A percentile compares a stretch with the other conserved stretches of the same genome.
Conservation (phyloP, 2,329 filamentous ascomycete genomes). For the Ophiostoma populinum region DNA sequence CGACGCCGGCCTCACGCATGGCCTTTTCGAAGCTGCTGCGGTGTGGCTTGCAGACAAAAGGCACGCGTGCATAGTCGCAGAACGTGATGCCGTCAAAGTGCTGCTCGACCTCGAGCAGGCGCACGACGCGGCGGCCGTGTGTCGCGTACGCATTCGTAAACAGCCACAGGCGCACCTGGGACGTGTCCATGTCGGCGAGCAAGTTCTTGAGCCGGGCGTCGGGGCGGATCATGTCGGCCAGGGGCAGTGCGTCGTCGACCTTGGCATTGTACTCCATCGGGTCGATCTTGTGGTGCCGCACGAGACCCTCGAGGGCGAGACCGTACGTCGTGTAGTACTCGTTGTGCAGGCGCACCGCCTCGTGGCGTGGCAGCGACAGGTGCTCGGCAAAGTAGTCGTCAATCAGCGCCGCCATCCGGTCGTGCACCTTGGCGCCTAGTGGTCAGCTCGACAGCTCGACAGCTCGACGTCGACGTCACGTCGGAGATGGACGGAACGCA, state of each 20-base stretch:
- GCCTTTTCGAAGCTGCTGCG: slow-evolving; percentile 73
- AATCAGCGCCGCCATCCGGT: slow-evolving; percentile 77
- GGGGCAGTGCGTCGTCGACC: slow-evolving; percentile 84
- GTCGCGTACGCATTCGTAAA: slow-evolving; percentile 93
- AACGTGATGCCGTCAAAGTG: slow-evolving; percentile 89
- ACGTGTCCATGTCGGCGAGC: slow-evolving; percentile 65
- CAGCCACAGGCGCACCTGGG: slow-evolving; percentile 78
- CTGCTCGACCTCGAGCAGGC: slow-evolving; percentile 65
- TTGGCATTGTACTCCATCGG: slow-evolving; percentile 85
- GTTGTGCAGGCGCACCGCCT: slow-evolving; percentile 71
- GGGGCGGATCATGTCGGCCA: slow-evolving; percentile 70
- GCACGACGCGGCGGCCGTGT: slow-evolving; percentile 69
- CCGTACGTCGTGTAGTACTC: slow-evolving; percentile 95
- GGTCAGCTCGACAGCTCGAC: not conserved
- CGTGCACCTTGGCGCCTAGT: slow-evolving; percentile 62
- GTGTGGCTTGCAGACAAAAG: slow-evolving; percentile 75
- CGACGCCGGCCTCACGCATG: slow-evolving; percentile 65
- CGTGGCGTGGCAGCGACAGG: slow-evolving; percentile 53
- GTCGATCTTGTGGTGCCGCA: slow-evolving; percentile 87
- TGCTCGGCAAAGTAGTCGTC: slow-evolving; percentile 46
- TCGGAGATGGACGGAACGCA: slow-evolving; percentile 23
- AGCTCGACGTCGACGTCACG: not conserved
- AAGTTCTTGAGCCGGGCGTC: slow-evolving; percentile 57
- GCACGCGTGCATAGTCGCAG: slow-evolving; percentile 65
- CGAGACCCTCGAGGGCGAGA: slow-evolving; percentile 88